Evolutionary conservation across 352 stramenopile species (phyloP), one percentile per base, ranked within the genome.

Genomic region (Globisporangium megalacanthum): DNA sequence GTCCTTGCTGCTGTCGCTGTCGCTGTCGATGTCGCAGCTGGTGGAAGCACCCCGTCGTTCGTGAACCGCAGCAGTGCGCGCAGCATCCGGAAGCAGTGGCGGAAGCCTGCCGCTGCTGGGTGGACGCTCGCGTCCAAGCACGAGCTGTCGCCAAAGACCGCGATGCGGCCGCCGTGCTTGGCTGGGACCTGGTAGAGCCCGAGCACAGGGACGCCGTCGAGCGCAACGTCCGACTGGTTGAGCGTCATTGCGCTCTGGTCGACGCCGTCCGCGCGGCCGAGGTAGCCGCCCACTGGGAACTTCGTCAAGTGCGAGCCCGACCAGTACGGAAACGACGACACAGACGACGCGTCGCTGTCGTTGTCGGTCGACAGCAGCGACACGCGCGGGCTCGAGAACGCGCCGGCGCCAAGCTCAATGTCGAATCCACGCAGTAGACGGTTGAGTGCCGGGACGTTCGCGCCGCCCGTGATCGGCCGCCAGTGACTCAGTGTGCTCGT

Each of bases 401-500:
- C 77, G 33, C 70, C 68, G 33, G 84, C 61, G 22, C 74, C 83
- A 39, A 94, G 76, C 15, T 77, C 67, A 29, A 93, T 86, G 60
- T 78, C 73, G 49, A 92, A 93, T 35, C 79, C 74, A 0, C 64
- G 55, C 5, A 94, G 49, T 7, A 94, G 63, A 1, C 56, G 59
- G 50, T 94, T 93, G 42, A 94, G 67, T 1, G 77, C 85, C 3
- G 81, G 83, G 6, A 94, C 63, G 49, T 94, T 94, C 10, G 85
- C 70, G 3, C 83, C 85, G 20, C 85, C 85, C 0, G 78, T 89
- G 57, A 89, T 75, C n/a, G 85, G 75, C 19, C 68, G 68, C 85
- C 85, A 94, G n/a, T 80, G 70, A 50, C 79, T 91, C 33, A 92
- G 62, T 15, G 85, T 94, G 47, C 83, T 94, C 6, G 82, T 89